Base-by-base conservation (phyloP, 1,284 basidiomycete genomes). In the Fomitopsis schrenkii region DNA sequence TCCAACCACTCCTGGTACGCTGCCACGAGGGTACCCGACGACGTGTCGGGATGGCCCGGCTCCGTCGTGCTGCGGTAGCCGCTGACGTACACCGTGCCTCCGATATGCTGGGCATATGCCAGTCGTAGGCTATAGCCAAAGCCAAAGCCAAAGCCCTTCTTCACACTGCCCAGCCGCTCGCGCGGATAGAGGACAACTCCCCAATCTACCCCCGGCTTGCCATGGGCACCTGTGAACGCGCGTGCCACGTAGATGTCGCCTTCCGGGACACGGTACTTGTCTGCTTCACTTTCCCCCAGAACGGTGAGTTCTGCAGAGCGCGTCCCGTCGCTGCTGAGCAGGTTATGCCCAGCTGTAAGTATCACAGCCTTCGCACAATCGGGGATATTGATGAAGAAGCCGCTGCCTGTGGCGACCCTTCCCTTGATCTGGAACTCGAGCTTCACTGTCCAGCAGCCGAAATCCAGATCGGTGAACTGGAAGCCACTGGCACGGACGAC, bases 281-380 rank as follows among this genome's bases (percentile, higher is more conserved):
- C 54, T 22, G 6, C 6, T 3, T 9, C 44, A 35, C 35, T 22
- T 3, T 10, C 14, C n/a, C 6, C 22, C 14, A 40, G 14, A 17
- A 41, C 54, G n/a, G 28, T 26, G 17, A 56, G 26, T 12, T 59
- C 48, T 22, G 41, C 7, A 3, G 54, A 46, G 17, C 15, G 40
- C 28, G 4, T 46, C 5, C 42, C 41, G 8, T 44, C 14, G 12
- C 40, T 12, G 40, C 26, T 33, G 7, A 60, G 5, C 8, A 60
- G 59, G 28, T 61, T 61, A 42, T 61, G 55, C 4, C 55, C 59
- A 36, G 59, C 59, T 26, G 59, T 61, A 8, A 60, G 53, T 36
- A 60, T 55, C 30, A 60, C 44, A 22, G 53, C 59, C 33, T 53
- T 30, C n/a, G 42, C 33, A 10, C n/a, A 17, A 36, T 48, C 44